Evolutionary conservation across 139 green algal species (phyloP), one percentile per base, ranked within the genome.

Genomic region (Tetraselmis chui): DNA sequence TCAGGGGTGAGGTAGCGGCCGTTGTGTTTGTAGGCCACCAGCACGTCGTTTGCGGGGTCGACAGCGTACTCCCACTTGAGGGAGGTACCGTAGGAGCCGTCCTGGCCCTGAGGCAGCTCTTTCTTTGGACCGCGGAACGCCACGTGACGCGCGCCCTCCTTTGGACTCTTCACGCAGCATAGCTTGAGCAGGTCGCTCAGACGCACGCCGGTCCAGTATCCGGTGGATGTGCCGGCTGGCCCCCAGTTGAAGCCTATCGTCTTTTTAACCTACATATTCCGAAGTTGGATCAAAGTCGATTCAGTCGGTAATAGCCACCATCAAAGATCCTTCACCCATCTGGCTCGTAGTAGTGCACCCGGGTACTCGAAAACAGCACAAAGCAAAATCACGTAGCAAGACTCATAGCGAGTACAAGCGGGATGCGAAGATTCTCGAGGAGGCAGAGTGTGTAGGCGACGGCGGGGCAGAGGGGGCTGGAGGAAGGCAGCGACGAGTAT

Each of bases 171-270:
- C 23, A 92, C 76, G 32, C 90, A 90, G 30, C 85, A 91, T 22
- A 84, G 75, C 23, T 85, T 87, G 81, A 99, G 88, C 76, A 99
- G 75, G 80, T 98, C 91, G 0, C 88, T 79, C 79, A 99, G 87
- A 24, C 92, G 87, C 75, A 98, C 93, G 30, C 97, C 97, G 0
- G 93, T 98, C 97, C 97, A 99, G 82, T 95, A 91, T 28, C 91
- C 94, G 80, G 87, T 84, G 30, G 83, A 86, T n/a, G 91, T 96
- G 80, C 84, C 86, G 28, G 93, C 86, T 2, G 93, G 86, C 0
- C 94, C 94, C 95, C 95, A 98, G 85, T 93, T 96, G 90, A 98
- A 98, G 29, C 95, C 97, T 29, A 96, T 98, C 22, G 91, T 95
- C 91, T 99, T 95, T 86, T 98, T 98, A 25, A 97, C 80, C 95